phyloP scores from a whole-genome alignment of 2,329 filamentous ascomycete genomes.

The Fusarium protoensiforme region DNA sequence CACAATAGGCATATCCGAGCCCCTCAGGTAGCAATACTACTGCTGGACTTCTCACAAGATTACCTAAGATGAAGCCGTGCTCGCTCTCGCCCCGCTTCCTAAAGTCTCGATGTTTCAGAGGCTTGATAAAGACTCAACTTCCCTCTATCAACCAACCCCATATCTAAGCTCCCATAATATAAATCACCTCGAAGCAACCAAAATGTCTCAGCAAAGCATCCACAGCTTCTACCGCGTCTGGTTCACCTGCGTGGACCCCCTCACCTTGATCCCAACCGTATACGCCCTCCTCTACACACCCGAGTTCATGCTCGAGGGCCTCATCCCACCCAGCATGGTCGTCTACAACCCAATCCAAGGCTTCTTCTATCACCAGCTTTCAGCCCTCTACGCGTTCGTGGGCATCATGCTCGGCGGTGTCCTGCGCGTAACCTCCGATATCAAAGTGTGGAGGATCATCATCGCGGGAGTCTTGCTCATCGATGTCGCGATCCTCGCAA shows the following conservation, averaged over 20 bases:
- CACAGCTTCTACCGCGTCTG: constrained; percentile 35
- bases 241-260: constrained; percentile 38
- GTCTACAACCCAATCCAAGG: constrained; percentile 30
- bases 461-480: constrained; percentile 26
- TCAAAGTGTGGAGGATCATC: constrained; percentile 37
- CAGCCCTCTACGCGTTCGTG: constrained; percentile 30
- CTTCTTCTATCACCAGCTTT: constrained; percentile 39
- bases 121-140: not conserved
- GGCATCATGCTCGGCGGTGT: constrained; percentile 18
- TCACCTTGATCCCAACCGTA: constrained; percentile 24
- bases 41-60: too few relatives aligned
- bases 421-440: constrained; percentile 23
- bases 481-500: constrained; percentile 30
- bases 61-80: not conserved
- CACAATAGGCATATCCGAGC: too few relatives aligned
- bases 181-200: not conserved
- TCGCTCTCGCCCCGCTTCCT: not conserved
- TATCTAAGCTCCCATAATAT: too few relatives aligned
- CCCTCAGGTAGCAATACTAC: too few relatives aligned
- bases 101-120: not conserved
- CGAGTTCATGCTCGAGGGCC: constrained; percentile 29
- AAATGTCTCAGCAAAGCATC: constrained; percentile 11
- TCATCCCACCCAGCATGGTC: constrained; percentile 27
- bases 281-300: constrained; percentile 23
- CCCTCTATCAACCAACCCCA: not conserved